Evolutionary conservation across 805 yeast species (phyloP), one percentile per base, ranked within the genome.

Genomic region (Sugiyamaella qingdaonensis): DNA sequence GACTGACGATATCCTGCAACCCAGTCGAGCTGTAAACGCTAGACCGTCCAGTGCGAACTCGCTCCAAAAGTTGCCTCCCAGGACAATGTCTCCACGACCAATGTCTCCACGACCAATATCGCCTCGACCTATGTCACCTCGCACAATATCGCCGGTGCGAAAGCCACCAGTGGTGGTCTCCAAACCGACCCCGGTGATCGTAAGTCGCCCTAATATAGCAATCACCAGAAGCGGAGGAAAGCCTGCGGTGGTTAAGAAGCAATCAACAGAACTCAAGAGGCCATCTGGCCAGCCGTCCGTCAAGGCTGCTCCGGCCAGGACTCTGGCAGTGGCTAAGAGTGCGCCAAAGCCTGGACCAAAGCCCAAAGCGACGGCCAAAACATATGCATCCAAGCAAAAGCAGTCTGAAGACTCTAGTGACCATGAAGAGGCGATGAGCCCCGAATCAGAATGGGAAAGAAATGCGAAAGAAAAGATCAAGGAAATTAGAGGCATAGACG

Each of bases 401-500:
- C 35, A 41, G 24, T 18, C 53, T 4, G 39, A 37, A 16, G 42
- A 47, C 2, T 27, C 46, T 8, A 47, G 19, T 7, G 41, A 36
- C 2, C 43, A 33, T 16, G 63, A 57, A 31, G 46, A 35, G 21
- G 60, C 58, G 1, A 52, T 35, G 14, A 57, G 54, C 7, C 50
- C 58, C 35, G 58, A 58, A 37, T 32, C 58, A 27, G 71, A 67
- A 16, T 68, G 70, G 69, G 71, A 69, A 47, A 55, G 56, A 35
- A 60, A 59, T 60, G 66, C 62, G 2, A 63, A 58, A 14, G 61
- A 63, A 32, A 70, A 69, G 41, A 54, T 73, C 60, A 65, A 68
- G 61, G 62, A 61, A 14, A 61, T 73, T 33, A 62, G 66, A 2
- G 97, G 96, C 1, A 86, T 92, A 10, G 98, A 92, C 68, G 82